These are phyloP conservation scores for Pseudogymnoascus pannorum DNA, from an alignment of 2,329 filamentous ascomycete species.

Conservation along the genomic window DNA sequence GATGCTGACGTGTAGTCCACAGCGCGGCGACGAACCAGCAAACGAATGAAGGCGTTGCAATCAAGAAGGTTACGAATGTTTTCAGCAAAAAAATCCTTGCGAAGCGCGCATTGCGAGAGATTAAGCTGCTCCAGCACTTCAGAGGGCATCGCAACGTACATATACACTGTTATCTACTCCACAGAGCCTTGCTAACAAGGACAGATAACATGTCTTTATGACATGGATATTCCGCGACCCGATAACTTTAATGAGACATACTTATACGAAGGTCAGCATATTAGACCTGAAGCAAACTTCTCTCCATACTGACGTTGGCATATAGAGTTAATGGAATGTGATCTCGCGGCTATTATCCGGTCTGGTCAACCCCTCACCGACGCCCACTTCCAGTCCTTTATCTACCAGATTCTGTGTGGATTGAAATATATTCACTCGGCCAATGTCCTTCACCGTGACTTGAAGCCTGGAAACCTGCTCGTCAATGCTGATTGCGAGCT, in stretches of 20 bases:
- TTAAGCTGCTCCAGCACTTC: constrained; percentile 98
- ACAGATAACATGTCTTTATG: constrained; percentile 96
- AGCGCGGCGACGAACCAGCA: constrained; percentile 3
- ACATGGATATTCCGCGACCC: constrained; percentile 97
- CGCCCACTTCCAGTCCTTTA: constrained; percentile 98
- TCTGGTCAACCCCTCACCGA: constrained; percentile 96
- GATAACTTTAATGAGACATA: constrained; percentile 99
- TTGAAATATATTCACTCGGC: constrained; percentile 99
- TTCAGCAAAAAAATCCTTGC: constrained; percentile 99
- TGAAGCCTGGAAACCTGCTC: constrained; percentile 94
- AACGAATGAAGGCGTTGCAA: constrained; percentile 75
- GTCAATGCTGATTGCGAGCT: constrained; percentile 99
- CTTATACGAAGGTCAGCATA: constrained; percentile 76
- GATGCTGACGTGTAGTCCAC: constrained; percentile 10
- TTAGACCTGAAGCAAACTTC: not conserved
- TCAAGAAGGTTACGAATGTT: constrained; percentile 99
- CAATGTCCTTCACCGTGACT: constrained; percentile 91
- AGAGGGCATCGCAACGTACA: constrained; percentile 78
- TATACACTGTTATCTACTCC: constrained; percentile 17
- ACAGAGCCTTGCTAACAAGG: constrained; percentile 30
- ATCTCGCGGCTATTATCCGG: constrained; percentile 93
- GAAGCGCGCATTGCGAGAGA: constrained; percentile 94
- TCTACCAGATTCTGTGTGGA: constrained; percentile 98
- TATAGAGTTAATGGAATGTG: constrained; percentile 96
- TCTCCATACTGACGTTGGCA: constrained; percentile 16